Evolutionary conservation across 2,329 filamentous ascomycete genomes (phyloP).

Genomic region (Aspergillus terreus): DNA sequence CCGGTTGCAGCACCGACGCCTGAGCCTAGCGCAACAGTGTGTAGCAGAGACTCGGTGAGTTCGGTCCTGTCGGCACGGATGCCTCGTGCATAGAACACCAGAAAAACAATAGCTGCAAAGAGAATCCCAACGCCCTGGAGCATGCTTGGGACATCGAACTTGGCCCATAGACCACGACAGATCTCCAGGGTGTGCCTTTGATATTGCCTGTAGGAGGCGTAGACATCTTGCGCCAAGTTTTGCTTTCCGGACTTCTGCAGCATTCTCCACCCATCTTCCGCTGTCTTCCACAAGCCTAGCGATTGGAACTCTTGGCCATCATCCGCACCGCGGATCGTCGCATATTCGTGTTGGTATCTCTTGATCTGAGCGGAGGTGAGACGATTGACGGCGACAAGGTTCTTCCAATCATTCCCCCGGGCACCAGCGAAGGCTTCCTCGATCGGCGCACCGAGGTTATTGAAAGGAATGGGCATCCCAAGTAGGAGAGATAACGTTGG

Average conservation of each 20-base stretch:
- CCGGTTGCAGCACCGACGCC: slow-evolving; percentile 39
- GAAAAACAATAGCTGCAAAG: slow-evolving; percentile 60
- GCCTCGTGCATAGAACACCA: slow-evolving; percentile 69
- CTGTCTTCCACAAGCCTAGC: slow-evolving; percentile 56
- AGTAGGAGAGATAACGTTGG: slow-evolving; percentile 84
- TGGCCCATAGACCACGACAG: slow-evolving; percentile 84
- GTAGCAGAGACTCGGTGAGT: slow-evolving; percentile 52
- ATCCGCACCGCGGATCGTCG: slow-evolving; percentile 65
- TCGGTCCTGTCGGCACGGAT: slow-evolving; percentile 52
- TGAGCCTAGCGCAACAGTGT: slow-evolving; percentile 48
- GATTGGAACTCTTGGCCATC: slow-evolving; percentile 56
- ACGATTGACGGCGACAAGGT: slow-evolving; percentile 71
- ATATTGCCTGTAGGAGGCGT: slow-evolving; percentile 65
- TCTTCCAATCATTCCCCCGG: slow-evolving; percentile 67
- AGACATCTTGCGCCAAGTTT: slow-evolving; percentile 37
- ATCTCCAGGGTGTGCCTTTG: slow-evolving; percentile 73
- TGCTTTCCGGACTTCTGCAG: slow-evolving; percentile 39
- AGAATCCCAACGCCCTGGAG: slow-evolving; percentile 71
- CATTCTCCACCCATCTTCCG: slow-evolving; percentile 53
- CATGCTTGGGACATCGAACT: slow-evolving; percentile 88
- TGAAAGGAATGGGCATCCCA: slow-evolving; percentile 91
- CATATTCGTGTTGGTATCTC: slow-evolving; percentile 83
- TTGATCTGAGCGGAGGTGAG: slow-evolving; percentile 81
- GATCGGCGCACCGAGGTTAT: slow-evolving; percentile 89
- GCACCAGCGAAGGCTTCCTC: slow-evolving; percentile 83